Conservation (phyloP, 306 rosid genomes). For the Vachellia collinsii region DNA sequence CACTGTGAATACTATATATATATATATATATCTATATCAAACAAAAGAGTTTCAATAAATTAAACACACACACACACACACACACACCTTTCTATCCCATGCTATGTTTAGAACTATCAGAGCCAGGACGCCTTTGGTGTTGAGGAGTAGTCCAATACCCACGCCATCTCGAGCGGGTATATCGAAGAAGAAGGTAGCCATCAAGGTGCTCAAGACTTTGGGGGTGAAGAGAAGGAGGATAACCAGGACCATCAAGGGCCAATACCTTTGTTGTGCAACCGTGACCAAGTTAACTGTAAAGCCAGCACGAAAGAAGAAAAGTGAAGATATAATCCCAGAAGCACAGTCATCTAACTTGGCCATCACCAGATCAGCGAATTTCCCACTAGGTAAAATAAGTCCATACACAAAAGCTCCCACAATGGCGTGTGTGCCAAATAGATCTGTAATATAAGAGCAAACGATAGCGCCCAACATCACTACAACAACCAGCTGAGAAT, state of each 20-base stretch:
- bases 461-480: not conserved
- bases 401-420: conserved; percentile 38
- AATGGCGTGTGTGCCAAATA: conserved; percentile 2
- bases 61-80: too few species aligned
- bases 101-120: not conserved
- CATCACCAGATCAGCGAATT: conserved; percentile 35
- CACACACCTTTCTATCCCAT: not conserved
- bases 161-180: conserved; percentile 38
- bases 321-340: conserved; percentile 35
- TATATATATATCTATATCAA: not conserved
- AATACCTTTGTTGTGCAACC: not conserved
- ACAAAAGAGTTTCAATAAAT: not conserved
- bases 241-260: not conserved
- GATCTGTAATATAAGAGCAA: not conserved
- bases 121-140: conserved; percentile 16
- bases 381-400: conserved; percentile 44
- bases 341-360: conserved; percentile 45
- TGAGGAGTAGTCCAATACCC: conserved; percentile 3
- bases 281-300: not conserved
- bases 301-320: conserved; percentile 47
- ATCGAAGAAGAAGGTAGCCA: conserved; percentile 28
- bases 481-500: not conserved
- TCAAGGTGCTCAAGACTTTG: conserved; percentile 35
- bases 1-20: too few species aligned
- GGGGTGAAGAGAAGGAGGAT: conserved; percentile 27